Conservation (phyloP, 768 basidiomycete genomes). For the Boletus vermiculosoides region DNA sequence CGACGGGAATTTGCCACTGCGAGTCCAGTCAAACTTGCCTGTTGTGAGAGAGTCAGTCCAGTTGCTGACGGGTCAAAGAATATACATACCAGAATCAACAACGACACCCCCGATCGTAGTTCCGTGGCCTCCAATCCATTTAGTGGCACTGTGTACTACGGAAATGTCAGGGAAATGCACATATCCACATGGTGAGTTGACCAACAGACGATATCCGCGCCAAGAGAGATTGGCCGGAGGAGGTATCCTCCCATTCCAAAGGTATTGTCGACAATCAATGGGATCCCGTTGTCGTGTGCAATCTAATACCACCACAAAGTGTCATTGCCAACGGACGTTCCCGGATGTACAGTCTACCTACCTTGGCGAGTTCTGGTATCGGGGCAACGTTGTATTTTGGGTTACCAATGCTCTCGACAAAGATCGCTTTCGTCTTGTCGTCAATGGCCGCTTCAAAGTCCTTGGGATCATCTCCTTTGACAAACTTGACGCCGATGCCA, state of each 20-base stretch:
- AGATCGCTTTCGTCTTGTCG: constrained; percentile 57
- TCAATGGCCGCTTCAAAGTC: constrained; percentile 55
- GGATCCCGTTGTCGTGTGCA: constrained; percentile 59
- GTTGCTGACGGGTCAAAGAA: background rate
- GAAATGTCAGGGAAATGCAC: background rate
- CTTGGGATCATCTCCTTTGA: constrained; percentile 44
- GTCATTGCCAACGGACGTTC: background rate
- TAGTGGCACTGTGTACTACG: constrained; percentile 56
- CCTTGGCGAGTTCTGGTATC: constrained; percentile 57
- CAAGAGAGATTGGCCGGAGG: constrained; percentile 51
- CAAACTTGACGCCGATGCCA: constrained; percentile 55
- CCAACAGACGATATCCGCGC: constrained; percentile 54
- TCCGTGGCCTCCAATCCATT: constrained; percentile 71
- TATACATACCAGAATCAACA: constrained; percentile 50
- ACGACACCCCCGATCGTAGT: constrained; percentile 65
- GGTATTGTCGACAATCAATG: constrained; percentile 66
- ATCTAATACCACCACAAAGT: constrained; percentile 33
- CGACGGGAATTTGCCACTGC: constrained; percentile 52
- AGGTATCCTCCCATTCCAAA: constrained; percentile 63
- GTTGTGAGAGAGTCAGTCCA: constrained; percentile 4
- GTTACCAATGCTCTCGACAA: constrained; percentile 61
- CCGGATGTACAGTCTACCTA: constrained; percentile 9
- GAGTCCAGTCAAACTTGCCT: constrained; percentile 59
- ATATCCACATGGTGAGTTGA: background rate
- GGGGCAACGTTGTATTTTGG: constrained; percentile 56